Evolutionary conservation across 2,329 filamentous ascomycete species (phyloP).

Genomic region (Colletotrichum sp.): DNA sequence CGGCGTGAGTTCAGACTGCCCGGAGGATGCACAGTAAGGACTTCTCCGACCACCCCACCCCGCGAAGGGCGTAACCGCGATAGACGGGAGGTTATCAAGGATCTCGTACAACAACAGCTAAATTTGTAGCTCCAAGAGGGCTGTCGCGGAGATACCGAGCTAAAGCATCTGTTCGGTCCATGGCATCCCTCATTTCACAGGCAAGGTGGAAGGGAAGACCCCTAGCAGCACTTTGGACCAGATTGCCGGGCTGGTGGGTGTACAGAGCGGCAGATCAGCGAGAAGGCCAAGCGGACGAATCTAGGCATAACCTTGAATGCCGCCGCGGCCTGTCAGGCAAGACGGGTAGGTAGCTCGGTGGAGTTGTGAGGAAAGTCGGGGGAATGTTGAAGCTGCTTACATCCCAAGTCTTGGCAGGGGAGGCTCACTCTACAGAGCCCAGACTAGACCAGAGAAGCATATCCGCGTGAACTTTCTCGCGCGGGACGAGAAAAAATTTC

Average conservation of each 20-base stretch:
- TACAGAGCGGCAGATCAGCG: background rate
- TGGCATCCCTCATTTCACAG: background rate
- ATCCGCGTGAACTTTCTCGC: background rate
- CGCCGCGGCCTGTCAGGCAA: background rate
- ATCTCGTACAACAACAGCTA: background rate
- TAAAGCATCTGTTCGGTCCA: background rate
- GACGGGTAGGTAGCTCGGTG: background rate
- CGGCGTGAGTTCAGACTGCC: background rate
- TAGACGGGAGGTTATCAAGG: too few species aligned
- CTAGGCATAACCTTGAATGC: background rate
- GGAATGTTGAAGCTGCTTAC: slow-evolving; percentile 1
- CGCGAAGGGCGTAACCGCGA: background rate
- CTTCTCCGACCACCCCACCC: background rate
- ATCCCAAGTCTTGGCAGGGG: background rate
- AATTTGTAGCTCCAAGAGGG: background rate
- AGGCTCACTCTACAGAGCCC: background rate
- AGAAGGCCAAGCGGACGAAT: background rate
- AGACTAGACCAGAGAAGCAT: background rate
- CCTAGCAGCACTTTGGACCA: background rate
- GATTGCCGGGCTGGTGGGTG: background rate
- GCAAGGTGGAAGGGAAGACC: background rate
- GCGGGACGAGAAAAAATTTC: background rate
- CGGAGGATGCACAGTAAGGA: background rate
- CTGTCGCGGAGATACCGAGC: background rate
- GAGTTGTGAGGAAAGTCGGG: background rate